Percentiles rank a stretch among this genome's conserved stretches.
phyloP scores from a whole-genome alignment of 176 grass and related monocot species.

The Poa annua region DNA sequence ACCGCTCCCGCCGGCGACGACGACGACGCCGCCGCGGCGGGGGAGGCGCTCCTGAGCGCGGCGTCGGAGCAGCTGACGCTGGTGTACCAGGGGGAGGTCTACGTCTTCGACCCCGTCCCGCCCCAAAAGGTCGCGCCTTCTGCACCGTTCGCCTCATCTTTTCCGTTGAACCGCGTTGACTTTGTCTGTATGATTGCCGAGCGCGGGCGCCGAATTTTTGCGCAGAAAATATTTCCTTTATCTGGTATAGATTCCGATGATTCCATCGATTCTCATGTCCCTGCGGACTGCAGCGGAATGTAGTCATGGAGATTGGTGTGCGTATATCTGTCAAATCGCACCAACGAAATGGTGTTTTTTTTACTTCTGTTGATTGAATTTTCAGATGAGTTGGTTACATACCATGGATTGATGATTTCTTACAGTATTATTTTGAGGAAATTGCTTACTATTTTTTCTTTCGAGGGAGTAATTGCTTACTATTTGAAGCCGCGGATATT shows the following conservation, averaged over 20 bases:
- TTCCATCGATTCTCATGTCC: constrained; percentile 1
- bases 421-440: no score
- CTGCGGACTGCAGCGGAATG: not conserved
- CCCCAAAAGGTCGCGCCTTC: constrained; percentile 65
- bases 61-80: constrained; percentile 75
- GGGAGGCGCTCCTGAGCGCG: constrained; percentile 50
- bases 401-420: not conserved
- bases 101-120: constrained; percentile 80
- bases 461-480: not conserved
- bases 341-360: not conserved
- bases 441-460: constrained; percentile 1
- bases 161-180: constrained; percentile 33
- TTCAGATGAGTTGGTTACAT: not conserved
- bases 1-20: constrained; percentile 28
- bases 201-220: constrained; percentile 21
- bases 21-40: constrained; percentile 33
- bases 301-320: not conserved
- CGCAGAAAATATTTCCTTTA: not conserved
- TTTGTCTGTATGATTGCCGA: constrained; percentile 10
- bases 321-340: constrained; percentile 10
- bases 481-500: not conserved
- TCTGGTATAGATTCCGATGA: not conserved
- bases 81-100: constrained; percentile 79
- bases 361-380: constrained; percentile 11
- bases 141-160: constrained; percentile 19